Conservation (phyloP, 1,139 yeast species). For the Saccharomyces hybrid region DNA sequence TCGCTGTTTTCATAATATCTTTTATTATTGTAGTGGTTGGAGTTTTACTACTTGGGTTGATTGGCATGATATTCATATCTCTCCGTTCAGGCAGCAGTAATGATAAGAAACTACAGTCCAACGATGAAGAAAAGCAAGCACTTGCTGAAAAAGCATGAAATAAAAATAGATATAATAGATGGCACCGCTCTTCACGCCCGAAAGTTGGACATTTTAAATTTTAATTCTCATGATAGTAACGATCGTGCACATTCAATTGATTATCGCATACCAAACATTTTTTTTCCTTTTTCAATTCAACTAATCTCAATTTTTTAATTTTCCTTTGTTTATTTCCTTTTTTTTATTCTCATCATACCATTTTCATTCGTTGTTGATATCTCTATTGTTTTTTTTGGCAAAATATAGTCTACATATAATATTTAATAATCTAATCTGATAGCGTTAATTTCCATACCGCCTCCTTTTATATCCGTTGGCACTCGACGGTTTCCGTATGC, state of each 20-base stretch:
- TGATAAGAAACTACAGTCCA: conserved; percentile 5
- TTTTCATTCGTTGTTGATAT: neutral
- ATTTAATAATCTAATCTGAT: neutral
- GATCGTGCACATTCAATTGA: neutral
- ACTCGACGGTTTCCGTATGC: neutral
- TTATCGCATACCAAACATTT: neutral
- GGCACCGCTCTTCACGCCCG: neutral
- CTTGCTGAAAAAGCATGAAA: neutral
- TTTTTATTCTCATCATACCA: neutral
- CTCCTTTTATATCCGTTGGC: neutral
- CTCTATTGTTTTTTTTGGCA: neutral
- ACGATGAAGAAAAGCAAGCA: conserved; percentile 12
- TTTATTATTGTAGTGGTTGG: conserved; percentile 13
- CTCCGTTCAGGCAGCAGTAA: conserved; percentile 7
- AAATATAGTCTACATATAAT: neutral
- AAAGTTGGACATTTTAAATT: neutral
- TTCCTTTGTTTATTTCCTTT: neutral
- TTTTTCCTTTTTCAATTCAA: neutral
- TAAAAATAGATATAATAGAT: neutral
- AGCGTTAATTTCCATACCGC: neutral
- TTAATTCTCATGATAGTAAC: neutral
- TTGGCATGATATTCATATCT: conserved; percentile 9
- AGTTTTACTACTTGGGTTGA: conserved; percentile 12
- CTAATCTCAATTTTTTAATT: neutral
- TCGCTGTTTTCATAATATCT: conserved; percentile 12